Conservation (phyloP, 2,329 filamentous ascomycete genomes). For the Xylariaceae sp. region DNA sequence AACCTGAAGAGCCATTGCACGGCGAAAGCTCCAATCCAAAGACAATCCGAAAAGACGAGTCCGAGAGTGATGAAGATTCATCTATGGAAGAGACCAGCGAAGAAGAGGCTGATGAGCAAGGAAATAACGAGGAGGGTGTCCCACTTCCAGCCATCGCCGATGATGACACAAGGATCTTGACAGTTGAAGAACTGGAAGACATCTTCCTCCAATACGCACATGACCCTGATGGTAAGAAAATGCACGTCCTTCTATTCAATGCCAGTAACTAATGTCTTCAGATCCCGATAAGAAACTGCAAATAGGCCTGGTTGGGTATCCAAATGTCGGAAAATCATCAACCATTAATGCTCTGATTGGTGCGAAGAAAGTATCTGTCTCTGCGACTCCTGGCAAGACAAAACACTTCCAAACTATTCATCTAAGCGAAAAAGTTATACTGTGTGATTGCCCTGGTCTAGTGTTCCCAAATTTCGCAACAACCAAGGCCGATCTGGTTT, state of each 20-base stretch:
- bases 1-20: slow-evolving; percentile 47
- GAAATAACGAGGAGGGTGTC: slow-evolving; percentile 43
- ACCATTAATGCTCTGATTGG: slow-evolving; percentile 99
- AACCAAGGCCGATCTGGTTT: slow-evolving; percentile 94
- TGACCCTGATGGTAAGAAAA: slow-evolving; percentile 53
- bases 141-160: slow-evolving; percentile 51
- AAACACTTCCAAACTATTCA: slow-evolving; percentile 99
- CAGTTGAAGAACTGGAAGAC: slow-evolving; percentile 88
- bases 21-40: slow-evolving; percentile 40
- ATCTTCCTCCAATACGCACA: slow-evolving; percentile 82
- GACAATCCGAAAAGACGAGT: slow-evolving; percentile 37
- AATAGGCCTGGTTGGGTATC: slow-evolving; percentile 95
- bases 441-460: slow-evolving; percentile 97
- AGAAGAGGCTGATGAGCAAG: slow-evolving; percentile 45
- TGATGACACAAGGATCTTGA: slow-evolving; percentile 79
- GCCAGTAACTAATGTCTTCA: slow-evolving; percentile 39
- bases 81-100: slow-evolving; percentile 36
- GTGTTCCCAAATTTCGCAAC: slow-evolving; percentile 98
- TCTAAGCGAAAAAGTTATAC: slow-evolving; percentile 83
- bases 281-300: slow-evolving; percentile 71
- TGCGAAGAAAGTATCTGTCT: slow-evolving; percentile 97
- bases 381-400: slow-evolving; percentile 95
- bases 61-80: slow-evolving; percentile 30
- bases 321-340: slow-evolving; percentile 98
- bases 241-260: background rate